A percentile compares a stretch with the other conserved stretches of the same genome.
Evolutionary conservation across 1,139 yeast genomes (phyloP).

Genomic region (Arxiozyma heterogenica): DNA sequence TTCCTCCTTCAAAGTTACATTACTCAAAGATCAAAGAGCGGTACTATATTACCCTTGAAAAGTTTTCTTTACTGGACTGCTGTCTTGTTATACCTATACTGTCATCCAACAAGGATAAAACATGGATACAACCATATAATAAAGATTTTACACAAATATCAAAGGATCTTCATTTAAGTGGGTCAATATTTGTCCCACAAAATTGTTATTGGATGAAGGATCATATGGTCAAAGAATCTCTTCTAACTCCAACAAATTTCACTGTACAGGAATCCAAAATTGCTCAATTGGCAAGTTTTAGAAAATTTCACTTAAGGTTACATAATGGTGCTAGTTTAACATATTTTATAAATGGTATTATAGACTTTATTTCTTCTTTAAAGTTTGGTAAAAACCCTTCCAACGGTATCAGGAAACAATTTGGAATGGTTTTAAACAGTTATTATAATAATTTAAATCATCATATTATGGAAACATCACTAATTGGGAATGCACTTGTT

Average conservation of each 20-base stretch:
- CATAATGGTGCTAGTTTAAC: conserved; percentile 3
- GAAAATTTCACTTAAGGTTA: conserved; percentile 5
- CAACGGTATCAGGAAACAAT: conserved; percentile 6
- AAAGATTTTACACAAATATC: conserved; percentile 12
- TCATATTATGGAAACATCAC: conserved; percentile 13
- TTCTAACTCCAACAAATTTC: neutral
- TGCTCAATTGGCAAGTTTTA: conserved; percentile 6
- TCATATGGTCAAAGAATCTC: conserved; percentile 2
- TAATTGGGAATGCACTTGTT: conserved; percentile 13
- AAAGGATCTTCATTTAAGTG: conserved; percentile 11
- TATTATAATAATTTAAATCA: conserved; percentile 4
- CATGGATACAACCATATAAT: conserved; percentile 8
- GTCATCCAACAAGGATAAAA: conserved; percentile 13
- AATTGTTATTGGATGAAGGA: conserved; percentile 4
- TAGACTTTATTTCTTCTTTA: conserved; percentile 6
- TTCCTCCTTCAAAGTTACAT: conserved; percentile 13
- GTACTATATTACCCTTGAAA: conserved; percentile 9
- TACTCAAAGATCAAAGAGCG: neutral
- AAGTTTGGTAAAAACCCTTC: conserved; percentile 14
- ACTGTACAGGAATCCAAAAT: neutral
- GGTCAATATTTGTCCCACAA: conserved; percentile 15
- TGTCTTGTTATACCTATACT: conserved; percentile 20
- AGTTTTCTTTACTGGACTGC: conserved; percentile 20
- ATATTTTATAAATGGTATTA: conserved; percentile 8
- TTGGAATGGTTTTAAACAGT: conserved; percentile 7